These are phyloP conservation scores for Lignosus rhinocerotis DNA, from an alignment of 1,284 basidiomycete genomes.

Conservation along the genomic window DNA sequence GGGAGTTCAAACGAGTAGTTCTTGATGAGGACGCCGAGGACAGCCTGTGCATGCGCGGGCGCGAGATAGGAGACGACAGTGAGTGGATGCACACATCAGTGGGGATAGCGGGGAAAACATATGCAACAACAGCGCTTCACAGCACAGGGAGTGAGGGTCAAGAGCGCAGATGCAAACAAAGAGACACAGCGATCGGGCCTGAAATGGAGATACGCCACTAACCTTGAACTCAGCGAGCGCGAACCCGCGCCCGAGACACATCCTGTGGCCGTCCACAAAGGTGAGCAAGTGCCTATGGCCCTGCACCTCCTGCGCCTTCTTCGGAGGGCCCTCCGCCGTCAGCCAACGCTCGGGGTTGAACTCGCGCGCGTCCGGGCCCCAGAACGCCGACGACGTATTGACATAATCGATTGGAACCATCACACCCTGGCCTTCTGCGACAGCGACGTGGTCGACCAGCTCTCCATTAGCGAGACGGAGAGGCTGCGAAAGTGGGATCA, in stretches of 20 bases:
- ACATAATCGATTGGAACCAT: conserved; percentile 42
- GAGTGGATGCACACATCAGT: not conserved
- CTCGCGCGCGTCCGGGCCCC: conserved; percentile 38
- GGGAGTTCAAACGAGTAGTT: conserved; percentile 46
- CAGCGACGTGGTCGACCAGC: conserved; percentile 37
- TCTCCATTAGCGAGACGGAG: conserved; percentile 40
- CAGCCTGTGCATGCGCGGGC: conserved; percentile 34
- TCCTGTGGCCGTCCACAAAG: conserved; percentile 42
- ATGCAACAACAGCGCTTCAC: too few relatives aligned
- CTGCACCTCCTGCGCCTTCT: conserved; percentile 38
- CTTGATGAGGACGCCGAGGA: conserved; percentile 44
- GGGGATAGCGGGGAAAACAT: too few relatives aligned
- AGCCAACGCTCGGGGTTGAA: conserved; percentile 32
- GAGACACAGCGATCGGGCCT: not conserved
- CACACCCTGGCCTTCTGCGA: conserved; percentile 48
- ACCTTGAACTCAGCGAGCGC: conserved; percentile 52
- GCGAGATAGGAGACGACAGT: not conserved
- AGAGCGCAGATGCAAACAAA: not conserved
- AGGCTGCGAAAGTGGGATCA: conserved; percentile 50
- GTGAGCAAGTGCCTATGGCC: conserved; percentile 43
- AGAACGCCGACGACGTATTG: conserved; percentile 49
- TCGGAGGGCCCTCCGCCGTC: conserved; percentile 21
- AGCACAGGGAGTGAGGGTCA: not conserved
- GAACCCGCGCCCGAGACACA: conserved; percentile 44
- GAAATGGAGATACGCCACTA: not conserved